These are phyloP conservation scores for Hymenoscyphus albidus DNA, from an alignment of 2,329 filamentous ascomycete species.

Conservation along the genomic window DNA sequence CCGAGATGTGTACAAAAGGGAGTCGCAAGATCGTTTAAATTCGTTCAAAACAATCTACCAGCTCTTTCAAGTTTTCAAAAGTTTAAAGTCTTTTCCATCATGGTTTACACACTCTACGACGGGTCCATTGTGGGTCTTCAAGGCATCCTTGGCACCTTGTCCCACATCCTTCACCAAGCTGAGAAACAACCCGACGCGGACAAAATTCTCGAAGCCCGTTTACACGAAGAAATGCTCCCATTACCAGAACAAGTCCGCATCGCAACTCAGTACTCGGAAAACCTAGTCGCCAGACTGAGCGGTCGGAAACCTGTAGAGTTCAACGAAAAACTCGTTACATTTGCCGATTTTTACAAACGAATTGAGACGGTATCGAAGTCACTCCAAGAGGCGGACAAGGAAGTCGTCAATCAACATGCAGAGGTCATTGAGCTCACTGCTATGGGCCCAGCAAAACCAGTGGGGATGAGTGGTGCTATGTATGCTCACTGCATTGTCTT, in stretches of 20 bases:
- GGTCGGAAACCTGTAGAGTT: constrained; percentile 24
- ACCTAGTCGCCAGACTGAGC: constrained; percentile 29
- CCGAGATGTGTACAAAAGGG: not conserved
- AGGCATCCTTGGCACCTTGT: constrained; percentile 29
- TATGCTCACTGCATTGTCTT: constrained; percentile 48
- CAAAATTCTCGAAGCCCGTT: constrained; percentile 35
- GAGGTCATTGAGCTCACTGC: constrained; percentile 8
- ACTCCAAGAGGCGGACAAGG: not conserved
- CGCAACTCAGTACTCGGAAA: constrained; percentile 29
- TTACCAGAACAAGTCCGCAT: constrained; percentile 42
- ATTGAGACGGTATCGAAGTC: not conserved
- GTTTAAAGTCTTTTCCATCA: constrained; percentile 1
- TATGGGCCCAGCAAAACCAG: constrained; percentile 17
- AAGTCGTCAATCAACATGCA: not conserved
- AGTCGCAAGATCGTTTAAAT: not conserved
- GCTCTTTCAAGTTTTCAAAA: not conserved
- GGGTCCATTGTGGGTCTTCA: constrained; percentile 28
- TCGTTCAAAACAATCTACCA: not conserved
- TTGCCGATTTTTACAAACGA: not conserved
- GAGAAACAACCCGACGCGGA: constrained; percentile 21
- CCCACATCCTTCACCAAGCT: constrained; percentile 32
- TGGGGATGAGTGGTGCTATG: constrained; percentile 21
- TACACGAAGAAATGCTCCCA: constrained; percentile 46
- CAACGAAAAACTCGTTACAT: not conserved
- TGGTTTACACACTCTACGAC: constrained; percentile 31